phyloP scores from a whole-genome alignment of 2,329 filamentous ascomycete genomes.

The Domatiomyces catenatus region DNA sequence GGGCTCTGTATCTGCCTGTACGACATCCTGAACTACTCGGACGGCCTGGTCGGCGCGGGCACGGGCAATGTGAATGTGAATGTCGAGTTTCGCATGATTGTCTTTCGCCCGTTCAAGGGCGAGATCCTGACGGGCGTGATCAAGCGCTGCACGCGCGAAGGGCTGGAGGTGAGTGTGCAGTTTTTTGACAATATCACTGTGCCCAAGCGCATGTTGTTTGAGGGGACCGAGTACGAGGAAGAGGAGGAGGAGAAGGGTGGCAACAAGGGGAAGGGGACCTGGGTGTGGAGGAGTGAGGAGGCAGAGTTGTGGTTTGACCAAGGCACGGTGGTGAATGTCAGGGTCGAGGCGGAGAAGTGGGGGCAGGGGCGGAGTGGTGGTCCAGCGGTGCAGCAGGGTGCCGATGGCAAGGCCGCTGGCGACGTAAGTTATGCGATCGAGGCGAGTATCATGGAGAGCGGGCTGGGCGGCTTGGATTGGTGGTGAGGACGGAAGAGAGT shows the following conservation, averaged over 20 bases:
- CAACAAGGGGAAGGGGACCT: slow-evolving; percentile 32
- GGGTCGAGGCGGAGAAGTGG: slow-evolving; percentile 80
- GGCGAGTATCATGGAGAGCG: slow-evolving; percentile 33
- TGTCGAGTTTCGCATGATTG: slow-evolving; percentile 82
- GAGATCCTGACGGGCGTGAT: slow-evolving; percentile 82
- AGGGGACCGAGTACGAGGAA: slow-evolving; percentile 55
- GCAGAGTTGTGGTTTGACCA: slow-evolving; percentile 73
- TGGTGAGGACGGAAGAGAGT: slow-evolving; percentile 20
- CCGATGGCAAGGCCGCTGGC: not conserved
- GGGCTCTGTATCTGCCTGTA: slow-evolving; percentile 89
- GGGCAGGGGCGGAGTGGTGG: not conserved
- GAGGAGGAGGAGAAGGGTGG: slow-evolving; percentile 49
- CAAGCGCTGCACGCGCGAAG: slow-evolving; percentile 53
- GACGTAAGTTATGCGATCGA: slow-evolving; percentile 14
- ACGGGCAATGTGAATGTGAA: slow-evolving; percentile 90
- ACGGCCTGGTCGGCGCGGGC: slow-evolving; percentile 86
- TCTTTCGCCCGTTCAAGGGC: slow-evolving; percentile 90
- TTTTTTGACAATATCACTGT: slow-evolving; percentile 93
- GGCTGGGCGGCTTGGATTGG: slow-evolving; percentile 31
- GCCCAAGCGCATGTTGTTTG: slow-evolving; percentile 56
- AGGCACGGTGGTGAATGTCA: slow-evolving; percentile 74
- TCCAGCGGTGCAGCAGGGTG: slow-evolving; percentile 7
- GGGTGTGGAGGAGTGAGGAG: slow-evolving; percentile 66
- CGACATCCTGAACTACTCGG: slow-evolving; percentile 75
- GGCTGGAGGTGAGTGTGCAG: slow-evolving; percentile 56